phyloP scores from a whole-genome alignment of 2,329 filamentous ascomycete species.

The Cryphonectria nitschkei region DNA sequence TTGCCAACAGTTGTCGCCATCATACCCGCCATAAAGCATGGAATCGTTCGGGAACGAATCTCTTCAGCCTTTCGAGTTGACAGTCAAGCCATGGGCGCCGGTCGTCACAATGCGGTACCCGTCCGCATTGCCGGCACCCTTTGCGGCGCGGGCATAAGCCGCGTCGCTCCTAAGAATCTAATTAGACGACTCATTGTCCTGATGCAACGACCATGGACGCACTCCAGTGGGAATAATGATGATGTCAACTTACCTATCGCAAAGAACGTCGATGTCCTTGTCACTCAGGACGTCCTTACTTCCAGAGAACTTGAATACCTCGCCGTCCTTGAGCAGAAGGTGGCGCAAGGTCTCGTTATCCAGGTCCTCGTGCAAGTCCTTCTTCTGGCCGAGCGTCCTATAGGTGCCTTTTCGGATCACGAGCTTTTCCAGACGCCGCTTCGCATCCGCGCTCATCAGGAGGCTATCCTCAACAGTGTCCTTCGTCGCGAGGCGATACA shows the following conservation, averaged over 20 bases:
- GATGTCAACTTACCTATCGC: conserved; percentile 61
- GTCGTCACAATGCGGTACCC: conserved; percentile 82
- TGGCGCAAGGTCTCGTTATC: conserved; percentile 65
- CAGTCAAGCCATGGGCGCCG: conserved; percentile 53
- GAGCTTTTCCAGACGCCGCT: conserved; percentile 88
- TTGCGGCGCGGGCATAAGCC: conserved; percentile 73
- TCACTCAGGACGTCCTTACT: conserved; percentile 73
- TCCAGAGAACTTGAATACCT: conserved; percentile 61
- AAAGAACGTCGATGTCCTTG: conserved; percentile 75
- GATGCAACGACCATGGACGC: not conserved
- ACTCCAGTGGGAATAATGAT: not conserved
- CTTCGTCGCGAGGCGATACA: conserved; percentile 91
- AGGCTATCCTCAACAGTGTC: conserved; percentile 90
- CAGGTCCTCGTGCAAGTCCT: conserved; percentile 55
- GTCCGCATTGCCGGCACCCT: conserved; percentile 73
- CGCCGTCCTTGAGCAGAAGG: conserved; percentile 72
- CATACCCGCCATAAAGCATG: not conserved
- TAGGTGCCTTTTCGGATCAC: conserved; percentile 95
- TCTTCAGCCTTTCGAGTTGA: conserved; percentile 11
- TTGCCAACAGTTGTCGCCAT: not conserved
- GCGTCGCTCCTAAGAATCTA: conserved; percentile 52
- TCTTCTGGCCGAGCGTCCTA: conserved; percentile 67
- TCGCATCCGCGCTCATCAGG: conserved; percentile 85
- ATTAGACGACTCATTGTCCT: not conserved
- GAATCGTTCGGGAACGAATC: not conserved